Conservation (phyloP, 2,329 filamentous ascomycete genomes). For the Chalaropsis thielavioides region DNA sequence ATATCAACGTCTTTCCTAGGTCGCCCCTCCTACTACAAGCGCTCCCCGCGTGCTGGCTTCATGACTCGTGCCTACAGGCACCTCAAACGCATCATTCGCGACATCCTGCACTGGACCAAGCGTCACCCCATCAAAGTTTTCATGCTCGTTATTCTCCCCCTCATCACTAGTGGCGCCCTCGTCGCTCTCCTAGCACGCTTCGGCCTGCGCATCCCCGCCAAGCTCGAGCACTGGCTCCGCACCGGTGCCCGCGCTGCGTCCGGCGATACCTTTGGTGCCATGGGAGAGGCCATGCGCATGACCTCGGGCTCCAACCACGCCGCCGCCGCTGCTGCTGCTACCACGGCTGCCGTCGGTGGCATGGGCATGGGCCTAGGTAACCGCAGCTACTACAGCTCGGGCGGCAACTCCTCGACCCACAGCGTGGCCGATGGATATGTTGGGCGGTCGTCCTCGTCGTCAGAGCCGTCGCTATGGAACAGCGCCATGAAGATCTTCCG, state of each 20-base stretch:
- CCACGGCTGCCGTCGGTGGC: neutral
- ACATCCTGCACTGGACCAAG: slow-evolving; percentile 69
- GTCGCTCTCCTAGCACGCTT: slow-evolving; percentile 64
- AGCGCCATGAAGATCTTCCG: slow-evolving; percentile 13
- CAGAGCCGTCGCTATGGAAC: slow-evolving; percentile 10
- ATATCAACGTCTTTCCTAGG: slow-evolving; percentile 23
- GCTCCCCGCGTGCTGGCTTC: slow-evolving; percentile 69
- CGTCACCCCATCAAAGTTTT: slow-evolving; percentile 78
- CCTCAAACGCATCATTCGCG: slow-evolving; percentile 63
- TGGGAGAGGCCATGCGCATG: slow-evolving; percentile 42
- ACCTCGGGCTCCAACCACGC: slow-evolving; percentile 25
- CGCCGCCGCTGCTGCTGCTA: slow-evolving; percentile 18
- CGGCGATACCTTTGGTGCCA: slow-evolving; percentile 35
- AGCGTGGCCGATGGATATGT: slow-evolving; percentile 10
- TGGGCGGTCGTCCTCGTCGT: neutral
- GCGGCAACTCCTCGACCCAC: slow-evolving; percentile 3
- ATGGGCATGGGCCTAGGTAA: neutral
- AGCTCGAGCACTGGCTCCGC: slow-evolving; percentile 45
- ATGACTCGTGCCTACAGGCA: slow-evolving; percentile 58
- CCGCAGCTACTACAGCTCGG: neutral
- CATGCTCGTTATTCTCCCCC: slow-evolving; percentile 71
- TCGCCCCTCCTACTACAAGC: slow-evolving; percentile 57
- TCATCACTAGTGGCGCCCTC: slow-evolving; percentile 71
- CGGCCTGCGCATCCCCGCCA: slow-evolving; percentile 58
- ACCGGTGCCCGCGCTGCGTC: slow-evolving; percentile 35